phyloP scores from a whole-genome alignment of 2,329 filamentous ascomycete species.

The Aspergillus alliaceus region DNA sequence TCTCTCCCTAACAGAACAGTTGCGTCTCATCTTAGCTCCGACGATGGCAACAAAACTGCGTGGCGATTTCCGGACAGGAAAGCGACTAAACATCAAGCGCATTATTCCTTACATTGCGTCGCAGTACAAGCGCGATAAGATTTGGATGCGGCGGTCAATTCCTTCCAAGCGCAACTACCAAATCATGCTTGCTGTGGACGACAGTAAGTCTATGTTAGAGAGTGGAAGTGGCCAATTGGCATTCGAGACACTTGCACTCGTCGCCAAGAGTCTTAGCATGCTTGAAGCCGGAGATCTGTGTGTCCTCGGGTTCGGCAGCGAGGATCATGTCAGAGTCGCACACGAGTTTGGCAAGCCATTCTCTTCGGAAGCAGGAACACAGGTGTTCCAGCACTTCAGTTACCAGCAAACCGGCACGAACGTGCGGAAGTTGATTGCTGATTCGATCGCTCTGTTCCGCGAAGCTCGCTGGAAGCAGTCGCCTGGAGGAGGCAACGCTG shows the following conservation, averaged over 20 bases:
- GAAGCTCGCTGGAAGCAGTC: slow-evolving; percentile 66
- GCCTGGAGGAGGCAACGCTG: slow-evolving; percentile 53
- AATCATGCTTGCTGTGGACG: slow-evolving; percentile 95
- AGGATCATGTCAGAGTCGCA: slow-evolving; percentile 70
- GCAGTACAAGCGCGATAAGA: slow-evolving; percentile 98
- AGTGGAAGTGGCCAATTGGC: slow-evolving; percentile 74
- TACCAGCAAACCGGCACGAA: slow-evolving; percentile 87
- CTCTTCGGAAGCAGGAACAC: slow-evolving; percentile 75
- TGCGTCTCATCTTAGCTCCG: slow-evolving; percentile 91
- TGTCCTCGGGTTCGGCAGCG: slow-evolving; percentile 82
- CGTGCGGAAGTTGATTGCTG: slow-evolving; percentile 72
- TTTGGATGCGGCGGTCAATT: slow-evolving; percentile 94
- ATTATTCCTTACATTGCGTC: slow-evolving; percentile 99
- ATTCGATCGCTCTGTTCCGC: slow-evolving; percentile 79
- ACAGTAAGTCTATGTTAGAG: slow-evolving; percentile 92
- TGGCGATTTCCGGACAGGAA: slow-evolving; percentile 94
- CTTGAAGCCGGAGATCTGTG: slow-evolving; percentile 93
- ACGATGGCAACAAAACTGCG: slow-evolving; percentile 95
- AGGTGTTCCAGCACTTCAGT: slow-evolving; percentile 78
- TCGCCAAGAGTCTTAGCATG: slow-evolving; percentile 83
- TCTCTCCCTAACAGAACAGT: slow-evolving; percentile 85
- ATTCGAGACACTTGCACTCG: slow-evolving; percentile 90
- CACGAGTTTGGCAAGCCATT: slow-evolving; percentile 85
- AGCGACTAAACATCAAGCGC: slow-evolving; percentile 97
- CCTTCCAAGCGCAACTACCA: slow-evolving; percentile 95